Base-by-base conservation (phyloP, 2,329 filamentous ascomycete species). In the Didymella keratinophila region DNA sequence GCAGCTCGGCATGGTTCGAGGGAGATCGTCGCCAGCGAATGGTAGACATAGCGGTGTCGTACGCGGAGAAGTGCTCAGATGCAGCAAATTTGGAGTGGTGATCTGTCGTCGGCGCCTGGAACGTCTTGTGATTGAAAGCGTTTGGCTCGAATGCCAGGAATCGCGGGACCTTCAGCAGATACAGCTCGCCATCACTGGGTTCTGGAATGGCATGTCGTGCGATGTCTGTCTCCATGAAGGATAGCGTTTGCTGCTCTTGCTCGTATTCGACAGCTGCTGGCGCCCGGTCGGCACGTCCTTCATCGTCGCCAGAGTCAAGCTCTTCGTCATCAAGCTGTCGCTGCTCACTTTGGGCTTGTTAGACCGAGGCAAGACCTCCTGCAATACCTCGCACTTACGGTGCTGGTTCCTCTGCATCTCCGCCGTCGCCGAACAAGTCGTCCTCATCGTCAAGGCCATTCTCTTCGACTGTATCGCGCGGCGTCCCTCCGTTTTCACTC, bases 131-230 rank as follows among this genome's bases (percentile, higher is more conserved):
- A 51, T 87, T 82, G 80, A 89, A 94, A 60, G 86, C 82, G 59
- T 85, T 83, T 18, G 90, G 88, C 41, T 90, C 82, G 63, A 93
- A 83, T 50, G 85, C 86, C 68, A 94, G 79, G 77, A 93, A 93
- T 21, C 85, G 83, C 28, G 91, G 91, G 2, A 94, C 83, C 65
- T 87, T 88, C 68, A 93, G 77, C 5, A 89, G 82, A 75, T 89
- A 89, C 79, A 93, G 89, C 74, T 86, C 85, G 70, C 87, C 87
- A 71, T 93, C 88, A 63, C 84, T 87, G 36, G 89, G 84, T 70
- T 89, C 89, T 14, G 91, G 91, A 14, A 89, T 80, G 49, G 86
- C 83, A 73, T 93, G 91, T 44, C 90, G 84, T 68, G 85, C 87
- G 45, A 92, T 79, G 45, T 86, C 84, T 45, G 89, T 80, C 50